A percentile compares a stretch with the other conserved stretches of the same genome.
Conservation (phyloP, 164 flowering plant species). For the Hamamelis virginiana region DNA sequence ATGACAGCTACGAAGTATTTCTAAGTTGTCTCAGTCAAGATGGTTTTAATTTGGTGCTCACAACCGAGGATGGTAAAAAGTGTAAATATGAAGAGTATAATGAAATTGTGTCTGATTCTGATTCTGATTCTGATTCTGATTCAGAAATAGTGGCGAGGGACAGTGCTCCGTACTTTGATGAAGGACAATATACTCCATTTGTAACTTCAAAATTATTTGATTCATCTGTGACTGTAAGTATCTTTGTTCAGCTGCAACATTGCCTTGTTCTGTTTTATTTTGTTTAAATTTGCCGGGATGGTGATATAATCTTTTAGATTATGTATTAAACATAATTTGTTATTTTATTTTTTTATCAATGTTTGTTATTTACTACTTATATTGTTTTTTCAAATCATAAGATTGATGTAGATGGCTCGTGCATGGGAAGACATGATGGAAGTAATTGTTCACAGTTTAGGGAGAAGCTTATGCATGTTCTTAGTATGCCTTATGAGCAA, state of each 20-base stretch:
- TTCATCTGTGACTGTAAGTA: slow-evolving; percentile 24
- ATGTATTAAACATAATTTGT: no score
- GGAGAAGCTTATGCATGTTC: slow-evolving; percentile 27
- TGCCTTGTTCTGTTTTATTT: neutral
- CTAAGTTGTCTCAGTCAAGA: slow-evolving; percentile 15
- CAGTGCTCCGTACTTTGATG: neutral
- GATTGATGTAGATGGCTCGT: slow-evolving; percentile 18
- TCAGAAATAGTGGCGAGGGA: slow-evolving; percentile 14
- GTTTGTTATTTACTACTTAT: neutral
- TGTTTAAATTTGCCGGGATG: neutral
- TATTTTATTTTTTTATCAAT: neutral
- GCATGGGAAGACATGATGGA: slow-evolving; percentile 2
- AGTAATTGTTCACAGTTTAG: slow-evolving; percentile 11
- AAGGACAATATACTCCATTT: slow-evolving; percentile 1
- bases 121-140: slow-evolving; percentile 37
- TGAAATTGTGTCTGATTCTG: slow-evolving; percentile 27
- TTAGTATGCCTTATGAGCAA: slow-evolving; percentile 29
- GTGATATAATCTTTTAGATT: no score
- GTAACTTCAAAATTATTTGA: slow-evolving; percentile 4
- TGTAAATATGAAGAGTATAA: slow-evolving; percentile 25
- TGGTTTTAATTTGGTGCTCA: slow-evolving; percentile 13
- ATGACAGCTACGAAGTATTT: slow-evolving; percentile 29
- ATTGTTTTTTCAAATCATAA: slow-evolving; percentile 7
- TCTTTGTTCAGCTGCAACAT: neutral
- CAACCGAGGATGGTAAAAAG: slow-evolving; percentile 11